These are phyloP conservation scores for Gilbertella persicaria DNA, from an alignment of 371 early-diverging fungal species.

Conservation along the genomic window DNA sequence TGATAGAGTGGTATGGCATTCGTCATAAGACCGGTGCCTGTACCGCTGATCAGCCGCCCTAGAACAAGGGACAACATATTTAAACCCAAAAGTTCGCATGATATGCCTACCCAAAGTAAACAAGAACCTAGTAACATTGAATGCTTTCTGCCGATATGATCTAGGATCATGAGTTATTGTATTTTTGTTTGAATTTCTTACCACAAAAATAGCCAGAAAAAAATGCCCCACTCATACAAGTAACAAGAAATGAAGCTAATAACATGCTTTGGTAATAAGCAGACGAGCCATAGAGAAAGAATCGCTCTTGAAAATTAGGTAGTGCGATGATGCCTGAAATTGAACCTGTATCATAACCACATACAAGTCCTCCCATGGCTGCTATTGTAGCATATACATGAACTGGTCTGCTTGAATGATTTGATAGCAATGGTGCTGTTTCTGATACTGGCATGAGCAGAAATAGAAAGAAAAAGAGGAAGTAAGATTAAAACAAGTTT, in stretches of 20 bases:
- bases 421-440: conserved; percentile 1
- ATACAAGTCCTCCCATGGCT: conserved; percentile 17
- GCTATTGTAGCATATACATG: conserved; percentile 12
- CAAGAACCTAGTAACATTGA: conserved; percentile 31
- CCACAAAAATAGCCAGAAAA: conserved; percentile 46
- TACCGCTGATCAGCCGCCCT: conserved; percentile 39
- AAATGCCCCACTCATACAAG: conserved; percentile 42
- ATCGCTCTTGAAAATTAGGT: conserved; percentile 22
- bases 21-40: conserved; percentile 48
- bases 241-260: conserved; percentile 40
- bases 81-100: conserved; percentile 33
- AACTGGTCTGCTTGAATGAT: conserved; percentile 1
- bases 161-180: no score
- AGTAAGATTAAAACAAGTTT: background rate
- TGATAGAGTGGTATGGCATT: conserved; percentile 42
- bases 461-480: background rate
- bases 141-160: conserved; percentile 38
- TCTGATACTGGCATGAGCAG: conserved; percentile 1
- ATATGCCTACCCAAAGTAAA: conserved; percentile 34
- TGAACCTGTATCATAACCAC: conserved; percentile 22
- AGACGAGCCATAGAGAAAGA: conserved; percentile 5
- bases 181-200: no score
- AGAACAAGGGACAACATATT: conserved; percentile 23
- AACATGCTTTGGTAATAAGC: conserved; percentile 47
- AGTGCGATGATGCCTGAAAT: conserved; percentile 18